Percentiles rank a stretch among this genome's conserved stretches.
Conservation (phyloP, 768 basidiomycete genomes). For the Chiua virens region DNA sequence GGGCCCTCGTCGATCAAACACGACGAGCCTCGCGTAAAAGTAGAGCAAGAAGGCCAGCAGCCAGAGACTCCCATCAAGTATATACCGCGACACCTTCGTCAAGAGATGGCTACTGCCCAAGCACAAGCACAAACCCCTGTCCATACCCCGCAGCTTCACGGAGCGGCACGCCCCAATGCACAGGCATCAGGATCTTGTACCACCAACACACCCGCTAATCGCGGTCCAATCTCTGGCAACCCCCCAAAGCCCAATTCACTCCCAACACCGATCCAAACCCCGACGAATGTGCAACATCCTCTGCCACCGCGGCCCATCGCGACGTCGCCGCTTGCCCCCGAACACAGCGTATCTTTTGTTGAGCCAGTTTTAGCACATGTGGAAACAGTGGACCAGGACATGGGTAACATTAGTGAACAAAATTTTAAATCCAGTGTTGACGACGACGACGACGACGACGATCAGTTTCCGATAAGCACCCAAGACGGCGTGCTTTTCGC, state of each 20-base stretch:
- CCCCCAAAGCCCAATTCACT: slow-evolving; percentile 19
- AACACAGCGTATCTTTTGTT: slow-evolving; percentile 11
- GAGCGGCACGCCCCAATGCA: not conserved
- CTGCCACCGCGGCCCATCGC: slow-evolving; percentile 5
- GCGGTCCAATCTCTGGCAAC: not conserved
- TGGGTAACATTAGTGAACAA: not conserved
- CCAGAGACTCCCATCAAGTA: slow-evolving; percentile 30
- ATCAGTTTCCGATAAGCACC: slow-evolving; percentile 51
- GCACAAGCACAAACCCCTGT: slow-evolving; percentile 1
- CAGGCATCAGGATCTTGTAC: not conserved
- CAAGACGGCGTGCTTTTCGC: slow-evolving; percentile 71
- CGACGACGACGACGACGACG: slow-evolving; percentile 29
- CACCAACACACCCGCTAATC: not conserved
- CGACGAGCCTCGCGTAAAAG: slow-evolving; percentile 14
- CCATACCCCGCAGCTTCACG: not conserved
- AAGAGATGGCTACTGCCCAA: slow-evolving; percentile 14
- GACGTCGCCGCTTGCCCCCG: slow-evolving; percentile 15
- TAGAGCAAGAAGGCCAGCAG: slow-evolving; percentile 10
- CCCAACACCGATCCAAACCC: slow-evolving; percentile 38
- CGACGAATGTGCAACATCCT: slow-evolving; percentile 31
- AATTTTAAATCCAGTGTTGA: slow-evolving; percentile 15
- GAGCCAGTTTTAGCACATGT: not conserved
- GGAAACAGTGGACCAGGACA: slow-evolving; percentile 1
- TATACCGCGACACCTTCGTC: slow-evolving; percentile 43
- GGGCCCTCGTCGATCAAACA: not conserved